Conservation (phyloP, 805 yeast species). For the Candida qinlingensis region DNA sequence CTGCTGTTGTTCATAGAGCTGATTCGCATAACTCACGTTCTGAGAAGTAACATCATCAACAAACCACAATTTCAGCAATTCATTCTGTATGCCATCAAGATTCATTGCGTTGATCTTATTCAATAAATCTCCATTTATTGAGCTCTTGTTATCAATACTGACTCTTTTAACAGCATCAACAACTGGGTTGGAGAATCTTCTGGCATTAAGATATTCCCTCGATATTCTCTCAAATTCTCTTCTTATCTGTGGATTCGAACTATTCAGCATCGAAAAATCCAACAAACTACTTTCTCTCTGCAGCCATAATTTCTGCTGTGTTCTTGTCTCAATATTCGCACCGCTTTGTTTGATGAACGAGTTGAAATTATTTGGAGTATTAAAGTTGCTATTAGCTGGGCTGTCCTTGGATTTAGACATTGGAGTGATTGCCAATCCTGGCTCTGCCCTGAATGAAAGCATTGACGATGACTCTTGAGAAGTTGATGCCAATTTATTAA, state of each 20-base stretch:
- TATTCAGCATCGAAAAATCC: conserved; percentile 36
- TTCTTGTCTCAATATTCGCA: conserved; percentile 53
- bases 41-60: conserved; percentile 13
- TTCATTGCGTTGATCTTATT: conserved; percentile 8
- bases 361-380: conserved; percentile 32
- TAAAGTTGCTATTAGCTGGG: conserved; percentile 8
- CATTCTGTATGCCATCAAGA: conserved; percentile 16
- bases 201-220: conserved; percentile 63
- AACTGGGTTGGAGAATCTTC: conserved; percentile 68
- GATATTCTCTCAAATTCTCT: conserved; percentile 77
- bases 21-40: background rate
- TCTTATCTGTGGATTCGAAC: conserved; percentile 42
- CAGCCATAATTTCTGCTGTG: conserved; percentile 81
- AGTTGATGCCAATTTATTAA: conserved; percentile 5
- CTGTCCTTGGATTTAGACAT: conserved; percentile 17
- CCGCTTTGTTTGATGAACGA: conserved; percentile 35
- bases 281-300: conserved; percentile 70
- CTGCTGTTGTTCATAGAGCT: conserved; percentile 7
- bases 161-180: conserved; percentile 55
- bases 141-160: conserved; percentile 16
- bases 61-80: conserved; percentile 22
- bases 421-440: conserved; percentile 22
- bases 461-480: conserved; percentile 19
- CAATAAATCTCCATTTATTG: background rate
- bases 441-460: conserved; percentile 21